phyloP scores from a whole-genome alignment of 2,329 filamentous ascomycete species.

The Alternaria arborescens region DNA sequence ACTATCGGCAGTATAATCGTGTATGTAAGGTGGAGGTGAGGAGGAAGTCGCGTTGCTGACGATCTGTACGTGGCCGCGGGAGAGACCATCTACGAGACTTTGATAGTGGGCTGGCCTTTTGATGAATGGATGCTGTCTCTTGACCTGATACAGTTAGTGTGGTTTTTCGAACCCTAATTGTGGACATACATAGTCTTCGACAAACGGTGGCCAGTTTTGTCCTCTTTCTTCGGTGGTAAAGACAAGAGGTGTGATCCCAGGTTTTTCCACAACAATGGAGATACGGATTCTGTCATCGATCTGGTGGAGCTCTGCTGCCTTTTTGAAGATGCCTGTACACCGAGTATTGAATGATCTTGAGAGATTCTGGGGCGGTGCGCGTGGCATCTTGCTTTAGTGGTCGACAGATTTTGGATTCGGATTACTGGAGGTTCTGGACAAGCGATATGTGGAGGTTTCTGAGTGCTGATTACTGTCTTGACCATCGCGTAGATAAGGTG shows the following conservation, averaged over 20 bases:
- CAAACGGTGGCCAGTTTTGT: not conserved
- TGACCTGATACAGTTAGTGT: not conserved
- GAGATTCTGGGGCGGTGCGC: constrained; percentile 1
- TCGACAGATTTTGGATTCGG: no score
- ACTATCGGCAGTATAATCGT: not conserved
- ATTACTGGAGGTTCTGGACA: no score
- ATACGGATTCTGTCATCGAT: not conserved
- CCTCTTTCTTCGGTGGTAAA: not conserved
- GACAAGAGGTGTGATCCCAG: not conserved
- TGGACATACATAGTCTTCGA: not conserved
- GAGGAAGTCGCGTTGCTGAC: not conserved
- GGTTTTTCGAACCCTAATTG: not conserved
- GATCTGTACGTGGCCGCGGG: not conserved
- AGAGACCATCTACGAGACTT: not conserved
- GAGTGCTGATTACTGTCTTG: not conserved
- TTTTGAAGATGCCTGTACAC: not conserved
- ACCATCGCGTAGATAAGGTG: no score
- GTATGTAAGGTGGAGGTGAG: not conserved
- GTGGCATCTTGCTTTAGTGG: not conserved
- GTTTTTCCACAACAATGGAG: not conserved
- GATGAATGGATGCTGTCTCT: not conserved
- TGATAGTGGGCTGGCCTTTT: constrained; percentile 1
- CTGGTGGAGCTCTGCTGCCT: not conserved
- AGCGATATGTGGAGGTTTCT: no score
- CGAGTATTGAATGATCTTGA: not conserved